Evolutionary conservation across 352 stramenopile species (phyloP), one percentile per base, ranked within the genome.

Genomic region (Pythium aphanidermatum): DNA sequence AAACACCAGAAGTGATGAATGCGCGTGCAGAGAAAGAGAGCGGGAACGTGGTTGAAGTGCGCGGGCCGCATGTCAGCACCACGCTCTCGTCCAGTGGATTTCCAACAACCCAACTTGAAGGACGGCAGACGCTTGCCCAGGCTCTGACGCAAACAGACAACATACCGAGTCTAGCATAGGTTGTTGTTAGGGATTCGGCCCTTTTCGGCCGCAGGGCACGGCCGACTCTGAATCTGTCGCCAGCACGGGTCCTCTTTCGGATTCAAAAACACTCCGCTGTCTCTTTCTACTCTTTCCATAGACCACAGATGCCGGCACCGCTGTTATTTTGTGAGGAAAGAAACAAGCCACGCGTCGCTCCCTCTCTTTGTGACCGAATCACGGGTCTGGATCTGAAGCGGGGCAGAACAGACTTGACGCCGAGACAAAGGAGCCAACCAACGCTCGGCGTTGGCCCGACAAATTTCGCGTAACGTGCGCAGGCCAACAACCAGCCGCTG

Each of bases 1-100:
- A 39, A 55, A 27, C 49, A 57, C 39, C 49, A 49, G 49, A 48
- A 39, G 38, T 55, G n/a, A n/a, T n/a, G 47, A 55, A 55, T 50
- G 49, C 40, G 49, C 29, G 38, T 49, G 27, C 49, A 57, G 19
- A 49, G 33, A n/a, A n/a, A 16, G 24, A 23, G 30, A 28, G 39
- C 31, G 17, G 25, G 13, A 20, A 8, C 21, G 36, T 37, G 40
- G 27, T 57, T 57, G 49, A 50, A 49, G 38, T 50, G 49, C 29
- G 49, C 23, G 36, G 26, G 33, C 29, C 46, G 28, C 46, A 42
- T 46, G 27, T 28, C 35, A 46, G 32, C 46, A 36, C 35, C 28
- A 24, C 24, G 33, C 27, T 17, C 19, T 30, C 24, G 35, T 46
- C 21, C 28, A 54, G n/a, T 56, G 34, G 19, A 40, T 37, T 36